Evolutionary conservation across 129 eudicot genomes (phyloP), one percentile per base, ranked within the genome.

Genomic region (Flaveria linearis): DNA sequence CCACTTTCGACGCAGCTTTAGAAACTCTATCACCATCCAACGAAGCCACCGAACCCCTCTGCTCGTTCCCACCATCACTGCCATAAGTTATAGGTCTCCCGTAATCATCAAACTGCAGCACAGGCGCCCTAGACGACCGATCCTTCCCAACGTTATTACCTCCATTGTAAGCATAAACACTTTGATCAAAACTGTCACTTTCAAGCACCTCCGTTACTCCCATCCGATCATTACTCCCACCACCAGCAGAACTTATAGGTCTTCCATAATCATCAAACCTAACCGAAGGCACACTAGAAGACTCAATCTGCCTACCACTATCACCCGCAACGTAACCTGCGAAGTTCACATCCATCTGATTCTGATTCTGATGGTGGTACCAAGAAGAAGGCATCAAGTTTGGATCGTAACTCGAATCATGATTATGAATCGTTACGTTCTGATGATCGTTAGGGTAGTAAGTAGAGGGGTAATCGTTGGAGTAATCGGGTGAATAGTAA

Each of bases 51-150:
- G 49, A 61, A 75, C 84, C 82, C 75, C 64, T 72, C 42, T 76
- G 78, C 41, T 74, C 81, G 30, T 49, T 81, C 75, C 71, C 85
- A 4, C 70, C 77, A 18, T 71, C 84, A 63, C 68, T 79, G 3
- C 75, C 30, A 62, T 67, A 39, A 82, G 52, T 78, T 68, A 90
- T 82, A 41, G 96, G 92, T 66, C 98, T 90, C 69, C 96, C 98
- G 45, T 90, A 92, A 88, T 92, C 98, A 90, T 92, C 98, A 85
- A 92, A 92, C 74, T 75, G 60, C 70, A 86, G 73, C 65, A 46
- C 81, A 57, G 36, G 36, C 36, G 36, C 36, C 36, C 36, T 30
- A 30, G 84, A 55, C 2, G 81, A 36, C 53, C 58, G 73, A 9
- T 75, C 78, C 16, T 62, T 68, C 43, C 83, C 22, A 5, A 80